A percentile compares a stretch with the other conserved stretches of the same genome.
Conservation (phyloP, 306 rosid genomes). For the Styphnolobium japonicum region DNA sequence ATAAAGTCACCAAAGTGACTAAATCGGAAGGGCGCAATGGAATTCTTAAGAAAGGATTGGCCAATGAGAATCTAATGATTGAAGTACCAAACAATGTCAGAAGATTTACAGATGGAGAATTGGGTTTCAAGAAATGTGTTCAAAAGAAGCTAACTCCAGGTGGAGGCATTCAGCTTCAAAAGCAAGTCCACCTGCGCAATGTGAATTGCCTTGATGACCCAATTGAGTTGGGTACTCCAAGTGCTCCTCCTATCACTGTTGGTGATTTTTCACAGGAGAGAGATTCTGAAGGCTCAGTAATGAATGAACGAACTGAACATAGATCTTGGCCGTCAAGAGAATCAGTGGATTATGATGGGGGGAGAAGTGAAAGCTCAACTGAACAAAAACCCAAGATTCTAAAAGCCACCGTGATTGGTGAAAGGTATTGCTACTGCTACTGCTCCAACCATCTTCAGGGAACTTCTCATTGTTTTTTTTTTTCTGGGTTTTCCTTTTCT, state of each 20-base stretch:
- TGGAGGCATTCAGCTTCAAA: conserved; percentile 44
- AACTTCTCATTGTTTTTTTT: background rate
- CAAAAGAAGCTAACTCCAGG: conserved; percentile 56
- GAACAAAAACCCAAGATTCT: conserved; percentile 34
- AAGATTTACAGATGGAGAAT: conserved; percentile 66
- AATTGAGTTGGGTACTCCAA: conserved; percentile 79
- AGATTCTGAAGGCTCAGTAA: conserved; percentile 33
- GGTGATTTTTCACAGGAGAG: conserved; percentile 31
- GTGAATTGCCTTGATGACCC: conserved; percentile 45
- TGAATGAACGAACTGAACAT: conserved; percentile 30
- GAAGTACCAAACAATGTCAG: conserved; percentile 61
- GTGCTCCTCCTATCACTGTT: conserved; percentile 88
- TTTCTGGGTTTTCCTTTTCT: background rate
- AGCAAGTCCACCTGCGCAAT: conserved; percentile 41
- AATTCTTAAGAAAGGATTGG: conserved; percentile 54
- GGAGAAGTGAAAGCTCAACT: conserved; percentile 41
- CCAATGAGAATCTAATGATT: conserved; percentile 54
- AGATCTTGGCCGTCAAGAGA: conserved; percentile 46
- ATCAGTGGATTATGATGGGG: conserved; percentile 41
- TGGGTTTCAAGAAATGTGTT: conserved; percentile 43
- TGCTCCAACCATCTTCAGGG: background rate
- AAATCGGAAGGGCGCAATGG: conserved; percentile 23
- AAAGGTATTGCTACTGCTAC: conserved; percentile 47
- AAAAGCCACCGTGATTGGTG: conserved; percentile 35
- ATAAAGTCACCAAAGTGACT: background rate